These are phyloP conservation scores for Stephanodiscus triporus DNA, from an alignment of 108 stramenopile species.

Conservation along the genomic window DNA sequence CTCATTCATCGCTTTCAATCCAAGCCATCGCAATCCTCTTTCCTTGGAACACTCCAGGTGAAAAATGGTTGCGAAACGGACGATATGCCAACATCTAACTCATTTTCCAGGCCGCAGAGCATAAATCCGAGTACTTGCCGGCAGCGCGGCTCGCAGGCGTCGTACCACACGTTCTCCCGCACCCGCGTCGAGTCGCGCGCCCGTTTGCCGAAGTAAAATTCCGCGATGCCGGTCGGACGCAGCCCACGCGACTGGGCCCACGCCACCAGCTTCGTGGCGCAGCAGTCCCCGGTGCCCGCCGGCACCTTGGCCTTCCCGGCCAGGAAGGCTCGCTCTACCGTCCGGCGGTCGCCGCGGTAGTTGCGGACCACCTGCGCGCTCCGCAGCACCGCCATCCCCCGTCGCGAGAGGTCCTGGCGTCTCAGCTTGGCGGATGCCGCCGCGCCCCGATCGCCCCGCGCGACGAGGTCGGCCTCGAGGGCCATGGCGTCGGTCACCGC, in stretches of 20 bases:
- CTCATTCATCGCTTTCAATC: no score
- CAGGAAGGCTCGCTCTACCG: background rate
- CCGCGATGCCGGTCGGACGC: conserved; percentile 24
- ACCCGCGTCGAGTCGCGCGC: conserved; percentile 1
- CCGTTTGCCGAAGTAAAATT: conserved; percentile 16
- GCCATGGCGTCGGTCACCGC: conserved; percentile 15
- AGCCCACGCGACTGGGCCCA: conserved; percentile 8
- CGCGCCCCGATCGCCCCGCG: background rate
- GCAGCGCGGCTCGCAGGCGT: conserved; percentile 17
- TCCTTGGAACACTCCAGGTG: no score
- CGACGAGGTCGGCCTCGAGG: background rate
- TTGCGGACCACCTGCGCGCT: conserved; percentile 11
- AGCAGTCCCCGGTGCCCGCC: conserved; percentile 19
- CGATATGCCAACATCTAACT: no score
- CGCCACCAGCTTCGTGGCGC: conserved; percentile 23
- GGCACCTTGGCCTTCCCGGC: conserved; percentile 15
- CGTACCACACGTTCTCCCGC: conserved; percentile 14
- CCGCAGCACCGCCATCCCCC: conserved; percentile 8
- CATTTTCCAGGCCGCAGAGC: conserved; percentile 19
- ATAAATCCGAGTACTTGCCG: conserved; percentile 25
- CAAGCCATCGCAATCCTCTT: no score
- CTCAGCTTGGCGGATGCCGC: background rate
- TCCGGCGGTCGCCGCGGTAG: conserved; percentile 16
- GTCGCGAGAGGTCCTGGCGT: conserved; percentile 11
- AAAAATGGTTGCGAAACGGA: no score